phyloP scores from a whole-genome alignment of 2,329 filamentous ascomycete species.

The Exophiala calicioides region DNA sequence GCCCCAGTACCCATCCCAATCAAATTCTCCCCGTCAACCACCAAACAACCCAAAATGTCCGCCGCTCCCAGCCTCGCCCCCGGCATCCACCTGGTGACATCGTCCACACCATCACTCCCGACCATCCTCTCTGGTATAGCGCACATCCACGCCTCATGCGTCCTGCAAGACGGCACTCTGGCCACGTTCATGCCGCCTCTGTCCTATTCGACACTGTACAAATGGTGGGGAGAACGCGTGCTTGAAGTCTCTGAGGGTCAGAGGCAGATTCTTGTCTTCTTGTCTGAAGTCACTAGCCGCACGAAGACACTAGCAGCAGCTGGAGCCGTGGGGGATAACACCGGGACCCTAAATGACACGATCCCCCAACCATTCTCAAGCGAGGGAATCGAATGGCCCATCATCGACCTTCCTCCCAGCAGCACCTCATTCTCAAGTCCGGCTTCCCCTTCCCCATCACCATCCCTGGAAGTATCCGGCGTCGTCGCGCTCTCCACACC shows the following conservation, averaged over 20 bases:
- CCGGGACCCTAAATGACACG: slow-evolving; percentile 38
- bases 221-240: slow-evolving; percentile 59
- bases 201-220: slow-evolving; percentile 56
- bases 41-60: too few species aligned
- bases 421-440: slow-evolving; percentile 37
- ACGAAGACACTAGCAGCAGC: too few species aligned
- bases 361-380: slow-evolving; percentile 1
- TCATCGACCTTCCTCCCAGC: slow-evolving; percentile 4
- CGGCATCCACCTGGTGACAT: slow-evolving; percentile 13
- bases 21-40: too few species aligned
- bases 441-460: neutral
- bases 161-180: slow-evolving; percentile 58
- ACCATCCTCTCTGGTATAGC: slow-evolving; percentile 57
- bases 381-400: slow-evolving; percentile 10
- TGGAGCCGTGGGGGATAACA: too few species aligned
- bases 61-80: neutral
- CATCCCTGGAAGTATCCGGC: slow-evolving; percentile 44
- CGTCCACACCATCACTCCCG: slow-evolving; percentile 9
- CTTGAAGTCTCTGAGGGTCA: slow-evolving; percentile 49
- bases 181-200: slow-evolving; percentile 63
- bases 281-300: slow-evolving; percentile 35
- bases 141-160: slow-evolving; percentile 60
- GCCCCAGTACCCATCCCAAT: neutral
- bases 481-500: slow-evolving; percentile 58
- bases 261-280: slow-evolving; percentile 57